Percentiles rank a stretch among this genome's conserved stretches.
Conservation (phyloP, 106 monocot genomes). For the Amphibolis antarctica region DNA sequence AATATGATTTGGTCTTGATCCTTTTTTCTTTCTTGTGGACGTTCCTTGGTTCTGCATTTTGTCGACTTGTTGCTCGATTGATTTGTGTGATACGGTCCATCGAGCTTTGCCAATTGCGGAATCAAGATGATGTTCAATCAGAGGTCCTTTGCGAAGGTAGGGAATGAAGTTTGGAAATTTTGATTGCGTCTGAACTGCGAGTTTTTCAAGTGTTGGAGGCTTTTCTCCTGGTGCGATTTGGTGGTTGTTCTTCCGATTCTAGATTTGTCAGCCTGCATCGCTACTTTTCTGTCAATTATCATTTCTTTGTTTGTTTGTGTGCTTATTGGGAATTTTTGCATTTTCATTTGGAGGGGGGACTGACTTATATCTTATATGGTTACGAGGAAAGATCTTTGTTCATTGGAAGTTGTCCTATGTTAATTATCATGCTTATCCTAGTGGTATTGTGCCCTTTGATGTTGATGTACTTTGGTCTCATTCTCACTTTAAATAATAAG, state of each 20-base stretch:
- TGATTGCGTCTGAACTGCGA: not conserved
- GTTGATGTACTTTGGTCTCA: too few relatives aligned
- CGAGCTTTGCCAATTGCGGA: not conserved
- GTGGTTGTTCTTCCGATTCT: not conserved
- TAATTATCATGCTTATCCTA: too few relatives aligned
- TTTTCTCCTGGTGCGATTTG: not conserved
- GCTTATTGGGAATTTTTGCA: not conserved
- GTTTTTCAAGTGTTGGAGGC: not conserved
- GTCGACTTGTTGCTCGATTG: too few relatives aligned
- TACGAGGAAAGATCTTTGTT: too few relatives aligned
- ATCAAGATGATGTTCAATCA: constrained; percentile 1
- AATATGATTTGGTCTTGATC: too few relatives aligned
- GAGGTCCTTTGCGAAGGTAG: constrained; percentile 7
- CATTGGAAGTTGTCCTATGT: too few relatives aligned
- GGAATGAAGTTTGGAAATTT: not conserved
- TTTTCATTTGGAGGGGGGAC: not conserved
- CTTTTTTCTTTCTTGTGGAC: too few relatives aligned
- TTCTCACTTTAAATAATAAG: too few relatives aligned
- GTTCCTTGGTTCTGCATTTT: too few relatives aligned
- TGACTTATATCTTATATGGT: not conserved
- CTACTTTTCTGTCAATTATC: not conserved
- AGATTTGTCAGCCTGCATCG: not conserved
- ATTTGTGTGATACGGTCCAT: too few relatives aligned
- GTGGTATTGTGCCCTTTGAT: too few relatives aligned
- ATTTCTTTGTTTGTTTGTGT: not conserved